Percentiles rank a stretch among this genome's conserved stretches.
These are phyloP conservation scores for Wickerhamiella slavikovae DNA, from an alignment of 805 yeast species.

Conservation along the genomic window DNA sequence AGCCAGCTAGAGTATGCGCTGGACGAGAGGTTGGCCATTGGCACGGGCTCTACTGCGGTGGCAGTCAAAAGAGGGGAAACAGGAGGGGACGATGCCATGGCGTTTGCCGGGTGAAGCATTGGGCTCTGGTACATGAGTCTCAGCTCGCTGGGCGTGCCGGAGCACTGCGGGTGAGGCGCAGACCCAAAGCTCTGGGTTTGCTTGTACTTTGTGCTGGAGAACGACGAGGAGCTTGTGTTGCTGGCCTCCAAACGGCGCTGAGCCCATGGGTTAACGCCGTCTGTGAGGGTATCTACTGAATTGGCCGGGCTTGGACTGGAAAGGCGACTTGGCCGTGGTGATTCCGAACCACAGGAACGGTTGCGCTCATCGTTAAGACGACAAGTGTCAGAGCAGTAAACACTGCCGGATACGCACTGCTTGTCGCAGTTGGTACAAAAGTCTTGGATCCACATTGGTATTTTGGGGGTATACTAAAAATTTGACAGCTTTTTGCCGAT, in stretches of 20 bases:
- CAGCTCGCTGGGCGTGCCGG: not conserved
- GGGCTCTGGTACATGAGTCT: constrained; percentile 2
- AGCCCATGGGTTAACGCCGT: not conserved
- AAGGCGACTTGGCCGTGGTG: not conserved
- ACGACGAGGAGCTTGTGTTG: not conserved
- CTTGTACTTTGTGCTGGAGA: not conserved
- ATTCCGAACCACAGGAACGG: too few relatives aligned
- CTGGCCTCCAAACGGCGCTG: not conserved
- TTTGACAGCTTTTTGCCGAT: not conserved
- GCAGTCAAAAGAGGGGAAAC: too few relatives aligned
- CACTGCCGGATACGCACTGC: constrained; percentile 23
- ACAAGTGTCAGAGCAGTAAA: constrained; percentile 29
- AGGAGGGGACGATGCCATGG: too few relatives aligned
- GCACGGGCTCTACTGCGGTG: too few relatives aligned
- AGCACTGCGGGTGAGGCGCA: not conserved
- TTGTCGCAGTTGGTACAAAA: constrained; percentile 39
- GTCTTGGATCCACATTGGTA: constrained; percentile 26
- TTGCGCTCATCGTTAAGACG: constrained; percentile 9
- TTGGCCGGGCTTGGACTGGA: not conserved
- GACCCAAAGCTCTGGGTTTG: too few relatives aligned
- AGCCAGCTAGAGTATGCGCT: too few relatives aligned
- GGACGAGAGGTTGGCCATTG: too few relatives aligned
- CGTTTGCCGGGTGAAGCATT: too few relatives aligned
- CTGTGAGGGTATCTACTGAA: not conserved
- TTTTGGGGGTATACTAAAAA: not conserved